A percentile compares a stretch with the other conserved stretches of the same genome.
phyloP scores from a whole-genome alignment of 495 filamentous ascomycete species.

The Hyaloscypha finlandica region DNA sequence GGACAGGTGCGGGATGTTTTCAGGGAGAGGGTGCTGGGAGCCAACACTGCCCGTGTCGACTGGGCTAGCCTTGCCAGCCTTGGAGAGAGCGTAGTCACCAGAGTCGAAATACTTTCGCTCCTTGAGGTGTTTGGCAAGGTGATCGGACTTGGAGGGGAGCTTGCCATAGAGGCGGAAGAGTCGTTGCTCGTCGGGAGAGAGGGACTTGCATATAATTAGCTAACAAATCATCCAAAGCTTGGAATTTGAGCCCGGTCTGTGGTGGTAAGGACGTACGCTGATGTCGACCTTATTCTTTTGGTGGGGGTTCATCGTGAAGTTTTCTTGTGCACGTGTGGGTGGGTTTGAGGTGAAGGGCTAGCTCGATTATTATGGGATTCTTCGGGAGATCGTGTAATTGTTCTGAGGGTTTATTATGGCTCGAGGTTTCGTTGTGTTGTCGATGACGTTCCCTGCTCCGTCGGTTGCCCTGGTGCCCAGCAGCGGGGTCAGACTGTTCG shows the following conservation, averaged over 20 bases:
- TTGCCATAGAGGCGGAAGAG: slow-evolving; percentile 97
- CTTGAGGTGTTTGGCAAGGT: slow-evolving; percentile 92
- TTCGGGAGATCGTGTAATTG: background rate
- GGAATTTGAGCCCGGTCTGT: slow-evolving; percentile 11
- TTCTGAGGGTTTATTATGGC: slow-evolving; percentile 16
- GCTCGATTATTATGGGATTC: background rate
- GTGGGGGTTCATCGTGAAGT: slow-evolving; percentile 77
- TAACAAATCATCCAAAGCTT: slow-evolving; percentile 2
- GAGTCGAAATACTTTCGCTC: slow-evolving; percentile 97
- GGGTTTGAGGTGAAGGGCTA: background rate
- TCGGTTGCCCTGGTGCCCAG: slow-evolving; percentile 15
- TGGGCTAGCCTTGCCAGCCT: slow-evolving; percentile 95
- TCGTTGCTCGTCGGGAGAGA: slow-evolving; percentile 90
- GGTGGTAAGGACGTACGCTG: slow-evolving; percentile 63
- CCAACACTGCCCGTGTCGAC: slow-evolving; percentile 93
- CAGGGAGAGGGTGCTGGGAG: slow-evolving; percentile 89
- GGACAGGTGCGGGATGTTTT: slow-evolving; percentile 92
- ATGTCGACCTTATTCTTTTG: slow-evolving; percentile 97
- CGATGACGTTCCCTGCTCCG: slow-evolving; percentile 10
- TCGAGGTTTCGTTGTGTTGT: slow-evolving; percentile 13
- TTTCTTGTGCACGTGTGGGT: slow-evolving; percentile 3
- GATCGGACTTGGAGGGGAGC: slow-evolving; percentile 91
- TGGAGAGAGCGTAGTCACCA: slow-evolving; percentile 96
- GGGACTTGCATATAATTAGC: slow-evolving; percentile 55
- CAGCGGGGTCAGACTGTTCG: slow-evolving; percentile 6